Evolutionary conservation across 306 rosid genomes (phyloP).

Genomic region (Trifolium pratense): DNA sequence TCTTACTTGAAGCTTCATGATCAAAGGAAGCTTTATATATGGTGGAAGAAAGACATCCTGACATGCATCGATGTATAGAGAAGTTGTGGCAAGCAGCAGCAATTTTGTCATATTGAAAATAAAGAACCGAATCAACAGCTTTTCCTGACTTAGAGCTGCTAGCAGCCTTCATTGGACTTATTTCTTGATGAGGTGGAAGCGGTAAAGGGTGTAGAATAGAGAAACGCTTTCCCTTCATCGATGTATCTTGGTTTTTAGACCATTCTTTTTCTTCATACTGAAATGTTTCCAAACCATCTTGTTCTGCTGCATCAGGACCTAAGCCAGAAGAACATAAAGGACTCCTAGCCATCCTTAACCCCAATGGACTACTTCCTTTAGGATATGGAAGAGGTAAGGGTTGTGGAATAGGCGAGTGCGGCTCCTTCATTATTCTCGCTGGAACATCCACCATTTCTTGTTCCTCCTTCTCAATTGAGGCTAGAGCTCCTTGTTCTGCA

Average conservation of each 20-base stretch:
- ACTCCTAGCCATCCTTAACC: not conserved
- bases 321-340: not conserved
- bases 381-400: constrained; percentile 90
- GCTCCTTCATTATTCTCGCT: constrained; percentile 50
- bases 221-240: constrained; percentile 45
- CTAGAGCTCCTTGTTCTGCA: constrained; percentile 62
- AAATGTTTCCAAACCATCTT: constrained; percentile 53
- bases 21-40: constrained; percentile 81
- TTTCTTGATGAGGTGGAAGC: constrained; percentile 65
- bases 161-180: constrained; percentile 50
- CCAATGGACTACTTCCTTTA: constrained; percentile 38
- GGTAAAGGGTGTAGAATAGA: constrained; percentile 79
- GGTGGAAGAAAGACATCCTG: constrained; percentile 67
- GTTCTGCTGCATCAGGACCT: not conserved
- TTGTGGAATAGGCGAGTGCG: constrained; percentile 55
- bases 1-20: constrained; percentile 60
- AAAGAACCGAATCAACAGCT: constrained; percentile 52
- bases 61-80: constrained; percentile 65
- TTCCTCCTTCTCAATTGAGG: constrained; percentile 58
- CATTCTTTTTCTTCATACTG: constrained; percentile 66
- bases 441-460: constrained; percentile 53
- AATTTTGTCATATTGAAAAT: constrained; percentile 66
- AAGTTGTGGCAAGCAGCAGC: constrained; percentile 77
- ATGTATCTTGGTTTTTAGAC: constrained; percentile 48
- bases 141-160: constrained; percentile 41